Conservation (phyloP, 352 stramenopile species). For the Pythium biforme region DNA sequence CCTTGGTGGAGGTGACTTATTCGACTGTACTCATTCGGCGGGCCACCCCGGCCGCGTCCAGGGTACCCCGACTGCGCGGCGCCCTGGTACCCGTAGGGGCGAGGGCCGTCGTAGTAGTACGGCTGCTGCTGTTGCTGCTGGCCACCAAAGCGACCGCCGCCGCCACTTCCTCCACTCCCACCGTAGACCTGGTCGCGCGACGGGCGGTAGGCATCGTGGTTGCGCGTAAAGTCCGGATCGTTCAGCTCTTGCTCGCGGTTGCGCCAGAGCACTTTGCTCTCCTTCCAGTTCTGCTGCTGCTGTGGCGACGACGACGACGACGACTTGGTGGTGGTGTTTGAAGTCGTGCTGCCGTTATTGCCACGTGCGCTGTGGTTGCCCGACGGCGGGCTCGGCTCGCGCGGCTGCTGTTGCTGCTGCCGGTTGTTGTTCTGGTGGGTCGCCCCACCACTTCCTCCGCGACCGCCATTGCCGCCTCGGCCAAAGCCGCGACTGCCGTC, state of each 20-base stretch:
- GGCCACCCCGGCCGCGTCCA: slow-evolving; percentile 14
- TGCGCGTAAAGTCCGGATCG: slow-evolving; percentile 90
- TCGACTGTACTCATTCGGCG: slow-evolving; percentile 20
- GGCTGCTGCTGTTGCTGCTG: background rate
- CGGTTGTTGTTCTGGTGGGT: background rate
- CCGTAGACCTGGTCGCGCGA: slow-evolving; percentile 22
- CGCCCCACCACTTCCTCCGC: background rate
- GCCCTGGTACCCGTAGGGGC: slow-evolving; percentile 19
- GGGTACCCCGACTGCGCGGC: slow-evolving; percentile 9
- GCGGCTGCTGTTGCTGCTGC: background rate
- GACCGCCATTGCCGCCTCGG: background rate
- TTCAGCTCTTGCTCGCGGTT: slow-evolving; percentile 94
- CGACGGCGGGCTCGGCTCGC: slow-evolving; percentile 4
- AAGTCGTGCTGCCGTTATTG: background rate
- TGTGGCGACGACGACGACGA: background rate
- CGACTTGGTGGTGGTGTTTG: slow-evolving; percentile 8
- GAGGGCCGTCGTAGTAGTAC: slow-evolving; percentile 21
- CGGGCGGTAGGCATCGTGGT: slow-evolving; percentile 67
- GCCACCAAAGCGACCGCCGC: slow-evolving; percentile 1
- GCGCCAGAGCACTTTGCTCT: slow-evolving; percentile 92
- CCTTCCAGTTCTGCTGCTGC: slow-evolving; percentile 71
- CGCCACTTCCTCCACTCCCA: background rate
- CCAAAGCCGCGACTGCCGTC: slow-evolving; percentile 40
- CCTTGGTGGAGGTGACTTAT: slow-evolving; percentile 17
- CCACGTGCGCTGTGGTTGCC: background rate